Base-by-base conservation (phyloP, 495 filamentous ascomycete species). In the Collariella sp. region DNA sequence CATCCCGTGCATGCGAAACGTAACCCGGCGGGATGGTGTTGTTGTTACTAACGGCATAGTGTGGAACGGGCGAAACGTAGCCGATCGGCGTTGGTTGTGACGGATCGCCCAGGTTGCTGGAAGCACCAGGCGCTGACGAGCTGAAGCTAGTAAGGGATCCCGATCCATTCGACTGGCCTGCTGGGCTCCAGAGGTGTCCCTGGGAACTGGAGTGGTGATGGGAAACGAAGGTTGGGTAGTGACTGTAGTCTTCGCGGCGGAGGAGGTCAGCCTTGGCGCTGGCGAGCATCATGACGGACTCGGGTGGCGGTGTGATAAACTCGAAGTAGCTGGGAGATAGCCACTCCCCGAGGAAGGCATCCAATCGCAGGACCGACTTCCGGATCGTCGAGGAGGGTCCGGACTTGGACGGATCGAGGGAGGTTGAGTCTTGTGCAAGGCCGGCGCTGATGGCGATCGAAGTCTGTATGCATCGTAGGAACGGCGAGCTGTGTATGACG, bases 271-370 rank as follows among this genome's bases (percentile, higher is more conserved):
- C 85, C 69, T 95, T 97, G 11, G 93, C 90, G 11, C 78, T 79
- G 15, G 86, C 84, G 1, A 96, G 77, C 87, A 98, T 90, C 69
- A 90, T 80, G 15, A 85, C 79, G 2, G 89, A 91, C 41, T 79
- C 78, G 2, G 93, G 94, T 13, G 93, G 93, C 2, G 89, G 89
- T 10, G 86, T 91, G 61, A 97, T 96, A 31, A 84, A 75, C 39
- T 91, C 89, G 62, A 88, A 99, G 63, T 99, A 99, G 62, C 89
- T 84, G 5, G 88, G 88, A 5, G 85, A 85, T 39, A 97, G 76
- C 93, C 93, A 99, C 72, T 99, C 93, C 15, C 94, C 94, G 3
- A 97, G 77, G 64, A 91, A 94, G 0, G 94, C 84, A 70, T 97
- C 94, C 7, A 97, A 77, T 1, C 93, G 85, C 46, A 97, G 65